Conservation (phyloP, 805 yeast species). For the Tetrapisispora pingtungensis region DNA sequence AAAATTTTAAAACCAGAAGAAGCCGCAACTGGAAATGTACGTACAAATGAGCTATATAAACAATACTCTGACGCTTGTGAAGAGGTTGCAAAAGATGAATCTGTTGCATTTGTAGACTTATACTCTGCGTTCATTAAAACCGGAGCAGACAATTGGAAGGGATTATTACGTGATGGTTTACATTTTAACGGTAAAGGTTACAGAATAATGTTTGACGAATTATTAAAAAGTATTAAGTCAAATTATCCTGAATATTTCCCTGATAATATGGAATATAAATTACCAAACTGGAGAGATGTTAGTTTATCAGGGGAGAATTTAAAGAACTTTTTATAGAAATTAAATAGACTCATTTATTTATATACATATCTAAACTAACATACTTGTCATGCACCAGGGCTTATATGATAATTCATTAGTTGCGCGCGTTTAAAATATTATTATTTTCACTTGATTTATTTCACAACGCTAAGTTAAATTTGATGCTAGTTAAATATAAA, state of each 20-base stretch:
- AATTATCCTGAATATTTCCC: constrained; percentile 42
- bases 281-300: constrained; percentile 36
- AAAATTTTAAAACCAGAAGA: constrained; percentile 27
- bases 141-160: constrained; percentile 32
- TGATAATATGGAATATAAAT: constrained; percentile 28
- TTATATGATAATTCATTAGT: no score
- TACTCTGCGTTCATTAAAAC: constrained; percentile 35
- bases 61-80: constrained; percentile 43
- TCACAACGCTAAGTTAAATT: no score
- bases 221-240: constrained; percentile 31
- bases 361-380: no score
- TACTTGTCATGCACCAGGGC: no score
- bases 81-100: constrained; percentile 33
- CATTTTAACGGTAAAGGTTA: constrained; percentile 53
- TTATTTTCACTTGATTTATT: no score
- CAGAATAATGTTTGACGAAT: constrained; percentile 36
- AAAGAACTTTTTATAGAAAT: not conserved
- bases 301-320: constrained; percentile 17
- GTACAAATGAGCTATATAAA: constrained; percentile 38
- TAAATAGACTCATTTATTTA: no score
- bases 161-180: constrained; percentile 43
- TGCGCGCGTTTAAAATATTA: no score
- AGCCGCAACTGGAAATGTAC: constrained; percentile 31
- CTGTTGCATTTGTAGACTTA: constrained; percentile 51
- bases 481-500: no score